A percentile compares a stretch with the other conserved stretches of the same genome.
phyloP scores from a whole-genome alignment of 2,329 filamentous ascomycete species.

The Xylaria sp. region DNA sequence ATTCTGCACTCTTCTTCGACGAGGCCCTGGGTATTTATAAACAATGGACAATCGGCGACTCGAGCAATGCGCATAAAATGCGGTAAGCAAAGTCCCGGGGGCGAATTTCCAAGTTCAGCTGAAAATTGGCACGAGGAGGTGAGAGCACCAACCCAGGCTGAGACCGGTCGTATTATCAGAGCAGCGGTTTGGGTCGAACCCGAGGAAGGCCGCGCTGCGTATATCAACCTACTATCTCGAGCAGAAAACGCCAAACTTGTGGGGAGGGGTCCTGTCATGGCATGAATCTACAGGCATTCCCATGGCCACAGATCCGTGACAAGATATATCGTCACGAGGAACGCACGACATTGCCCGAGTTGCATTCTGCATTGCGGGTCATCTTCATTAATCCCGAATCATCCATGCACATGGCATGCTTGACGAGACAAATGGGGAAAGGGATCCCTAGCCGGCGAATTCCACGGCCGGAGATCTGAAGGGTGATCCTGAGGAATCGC shows the following conservation, averaged over 20 bases:
- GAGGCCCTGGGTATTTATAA: constrained; percentile 22
- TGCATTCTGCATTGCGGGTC: constrained; percentile 16
- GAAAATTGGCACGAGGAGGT: constrained; percentile 16
- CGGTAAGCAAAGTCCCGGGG: constrained; percentile 11
- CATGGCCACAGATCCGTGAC: constrained; percentile 10
- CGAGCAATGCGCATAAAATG: not conserved
- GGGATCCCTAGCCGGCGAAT: not conserved
- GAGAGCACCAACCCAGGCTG: constrained; percentile 23
- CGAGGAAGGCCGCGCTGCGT: constrained; percentile 9
- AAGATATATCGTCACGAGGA: constrained; percentile 8
- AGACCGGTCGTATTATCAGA: not conserved
- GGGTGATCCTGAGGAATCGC: not conserved
- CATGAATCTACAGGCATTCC: constrained; percentile 4
- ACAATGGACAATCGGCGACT: not conserved
- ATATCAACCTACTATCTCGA: constrained; percentile 19
- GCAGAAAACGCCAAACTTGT: constrained; percentile 10
- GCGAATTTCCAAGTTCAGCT: constrained; percentile 22
- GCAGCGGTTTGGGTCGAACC: not conserved
- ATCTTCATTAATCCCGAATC: not conserved
- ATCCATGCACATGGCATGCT: constrained; percentile 12
- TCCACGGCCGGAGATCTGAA: constrained; percentile 11
- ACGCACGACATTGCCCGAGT: constrained; percentile 1
- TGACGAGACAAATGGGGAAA: not conserved
- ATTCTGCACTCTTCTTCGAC: constrained; percentile 16
- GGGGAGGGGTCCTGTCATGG: constrained; percentile 12